Evolutionary conservation across 306 rosid species (phyloP).

Genomic region (Dalbergia cochinchinensis): DNA sequence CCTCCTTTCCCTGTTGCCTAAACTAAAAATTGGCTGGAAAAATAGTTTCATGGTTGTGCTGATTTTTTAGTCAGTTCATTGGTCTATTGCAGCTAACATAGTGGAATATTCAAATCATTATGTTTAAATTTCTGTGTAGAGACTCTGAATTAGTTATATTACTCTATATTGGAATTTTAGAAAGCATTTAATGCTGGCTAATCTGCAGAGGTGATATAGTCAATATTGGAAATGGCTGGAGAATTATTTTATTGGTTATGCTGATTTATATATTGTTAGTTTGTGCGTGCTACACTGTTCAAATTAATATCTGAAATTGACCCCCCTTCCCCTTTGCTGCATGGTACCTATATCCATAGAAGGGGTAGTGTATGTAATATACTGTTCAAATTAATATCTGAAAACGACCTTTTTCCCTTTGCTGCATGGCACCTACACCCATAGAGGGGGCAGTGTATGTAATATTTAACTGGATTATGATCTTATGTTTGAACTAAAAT

Average conservation of each 20-base stretch:
- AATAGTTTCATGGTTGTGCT: conserved; percentile 20
- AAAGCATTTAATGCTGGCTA: conserved; percentile 76
- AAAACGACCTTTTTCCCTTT: too few relatives aligned
- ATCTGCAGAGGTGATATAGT: background rate
- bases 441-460: background rate
- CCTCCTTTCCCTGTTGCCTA: conserved; percentile 82
- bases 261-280: conserved; percentile 31
- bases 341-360: too few relatives aligned
- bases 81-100: conserved; percentile 37
- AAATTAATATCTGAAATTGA: background rate
- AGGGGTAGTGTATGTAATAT: background rate
- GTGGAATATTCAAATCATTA: background rate
- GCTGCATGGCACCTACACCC: too few relatives aligned
- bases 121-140: background rate
- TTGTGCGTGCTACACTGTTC: background rate
- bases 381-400: too few relatives aligned
- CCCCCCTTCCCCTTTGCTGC: too few relatives aligned
- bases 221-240: conserved; percentile 24
- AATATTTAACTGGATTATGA: background rate
- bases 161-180: background rate
- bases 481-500: background rate
- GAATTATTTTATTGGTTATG: conserved; percentile 27
- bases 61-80: conserved; percentile 18
- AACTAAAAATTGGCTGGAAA: conserved; percentile 33
- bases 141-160: too few relatives aligned